Evolutionary conservation across 768 basidiomycete species (phyloP), one percentile per base, ranked within the genome.

Genomic region (Mycena polygramma): DNA sequence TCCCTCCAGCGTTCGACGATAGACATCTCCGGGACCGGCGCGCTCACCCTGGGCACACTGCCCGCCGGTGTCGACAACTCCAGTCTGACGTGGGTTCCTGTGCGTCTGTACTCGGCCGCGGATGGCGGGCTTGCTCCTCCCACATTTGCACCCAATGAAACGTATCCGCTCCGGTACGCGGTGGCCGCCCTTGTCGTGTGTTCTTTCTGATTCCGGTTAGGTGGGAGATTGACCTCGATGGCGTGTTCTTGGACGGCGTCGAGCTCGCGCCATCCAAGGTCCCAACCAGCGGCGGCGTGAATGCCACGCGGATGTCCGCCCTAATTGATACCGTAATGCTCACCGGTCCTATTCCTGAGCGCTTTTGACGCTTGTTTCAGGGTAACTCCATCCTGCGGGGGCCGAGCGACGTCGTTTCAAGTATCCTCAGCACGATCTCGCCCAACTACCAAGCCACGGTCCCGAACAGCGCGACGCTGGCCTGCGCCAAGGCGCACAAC

Each of bases 321-420:
- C 80, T 93, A 54, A 83, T 93, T 39, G 92, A 93, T 74, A 91
- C 92, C 17, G 91, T 91, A 69, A 37, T n/a, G 79, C 74, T 43
- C 73, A 70, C 30, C 10, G 43, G 17, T 37, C 37, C 62, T 43
- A 13, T 45, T 20, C 24, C 26, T 24, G 19, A 5, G 11, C 14
- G 10, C 36, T 37, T 49, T 53, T 45, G 46, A 36, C 46, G 46
- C 26, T 48, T 43, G 39, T 11, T 63, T 58, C 61, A 92, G 91
- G 92, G 92, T 1, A 92, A 91, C 77, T 92, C 92, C 11, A 82
- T 92, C 53, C 82, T 93, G 49, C 89, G 92, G 26, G 92, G 92
- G 14, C 92, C 91, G 1, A 78, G 83, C 45, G 92, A 93, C 63
- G 88, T 92, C n/a, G 84, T 93, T 20, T 76, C 82, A 14, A 80